Evolutionary conservation across 495 filamentous ascomycete genomes (phyloP), one percentile per base, ranked within the genome.

Genomic region (Amniculicola lignicola): DNA sequence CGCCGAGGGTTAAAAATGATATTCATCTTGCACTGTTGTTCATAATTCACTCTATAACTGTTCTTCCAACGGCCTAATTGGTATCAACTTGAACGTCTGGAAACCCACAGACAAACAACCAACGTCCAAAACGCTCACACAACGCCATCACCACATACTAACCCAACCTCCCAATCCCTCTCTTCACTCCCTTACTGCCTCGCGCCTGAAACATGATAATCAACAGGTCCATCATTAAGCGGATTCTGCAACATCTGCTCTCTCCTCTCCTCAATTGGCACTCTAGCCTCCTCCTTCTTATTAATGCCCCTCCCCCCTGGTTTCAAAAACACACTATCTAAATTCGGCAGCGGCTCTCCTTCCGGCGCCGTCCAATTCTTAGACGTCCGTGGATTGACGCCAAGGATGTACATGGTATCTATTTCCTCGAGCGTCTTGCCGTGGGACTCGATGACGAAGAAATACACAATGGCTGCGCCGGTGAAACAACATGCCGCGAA

Each of bases 321-420:
- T 14, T 49, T 54, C 33, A 60, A 24, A 39, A 56, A 57, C 18
- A 47, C 46, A 19, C 51, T 46, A 29, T 58, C 54, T 19, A 51
- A 18, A 15, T 58, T 58, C 27, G 46, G 54, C 37, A 58, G 16
- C 37, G 24, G 46, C 9, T 57, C 54, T 14, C 24, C 54, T 27
- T 50, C 45, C 21, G 54, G 54, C 27, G 54, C 37, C 37, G 43
- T n/a, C 86, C 86, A 89, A 57, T 71, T 72, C 49, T 67, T 65
- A 43, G 76, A 81, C 72, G 82, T 82, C 77, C 81, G 83, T n/a
- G 87, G 83, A 65, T 77, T 77, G 42, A 90, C 76, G 54, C 79
- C 74, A 19, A 82, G 64, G 47, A 89, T 71, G 60, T 91, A 93
- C 88, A 93, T 91, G 23, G 83, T 88, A 69, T 93, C 88, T 54